These are phyloP conservation scores for Nothophaeocryptopus gaeumannii DNA, from an alignment of 2,329 filamentous ascomycete genomes.

Conservation along the genomic window DNA sequence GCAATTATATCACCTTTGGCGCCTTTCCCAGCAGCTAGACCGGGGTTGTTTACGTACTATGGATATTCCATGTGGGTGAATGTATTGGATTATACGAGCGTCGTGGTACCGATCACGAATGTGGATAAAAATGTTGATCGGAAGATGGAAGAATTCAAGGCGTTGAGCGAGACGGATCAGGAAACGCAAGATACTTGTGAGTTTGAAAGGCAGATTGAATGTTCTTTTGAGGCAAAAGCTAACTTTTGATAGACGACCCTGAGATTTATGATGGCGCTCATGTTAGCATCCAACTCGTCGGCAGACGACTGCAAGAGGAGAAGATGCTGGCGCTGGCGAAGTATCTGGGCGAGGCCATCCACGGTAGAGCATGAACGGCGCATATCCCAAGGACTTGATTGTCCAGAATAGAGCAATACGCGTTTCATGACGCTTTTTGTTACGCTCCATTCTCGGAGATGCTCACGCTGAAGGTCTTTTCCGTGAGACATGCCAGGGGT, in stretches of 20 bases:
- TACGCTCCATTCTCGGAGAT: too few species aligned
- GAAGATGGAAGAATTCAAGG: slow-evolving; percentile 35
- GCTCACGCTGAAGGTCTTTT: too few species aligned
- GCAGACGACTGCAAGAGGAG: slow-evolving; percentile 37
- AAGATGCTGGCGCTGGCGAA: slow-evolving; percentile 39
- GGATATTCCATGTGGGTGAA: slow-evolving; percentile 51
- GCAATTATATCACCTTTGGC: slow-evolving; percentile 52
- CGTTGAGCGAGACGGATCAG: slow-evolving; percentile 41
- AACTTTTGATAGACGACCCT: slow-evolving; percentile 32
- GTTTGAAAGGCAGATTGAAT: slow-evolving; percentile 19
- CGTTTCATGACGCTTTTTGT: too few species aligned
- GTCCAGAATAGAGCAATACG: too few species aligned
- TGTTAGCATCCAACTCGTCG: slow-evolving; percentile 38
- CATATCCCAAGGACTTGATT: too few species aligned
- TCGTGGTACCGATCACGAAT: slow-evolving; percentile 55
- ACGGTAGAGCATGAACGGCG: slow-evolving; percentile 3
- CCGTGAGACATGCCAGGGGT: too few species aligned
- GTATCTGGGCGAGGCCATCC: slow-evolving; percentile 29
- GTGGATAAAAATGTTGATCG: slow-evolving; percentile 52
- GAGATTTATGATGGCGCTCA: slow-evolving; percentile 39
- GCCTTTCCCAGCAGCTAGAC: slow-evolving; percentile 50
- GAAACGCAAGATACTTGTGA: slow-evolving; percentile 43
- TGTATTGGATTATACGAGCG: slow-evolving; percentile 55
- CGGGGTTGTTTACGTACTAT: slow-evolving; percentile 47
- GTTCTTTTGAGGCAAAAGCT: slow-evolving; percentile 1